A percentile compares a stretch with the other conserved stretches of the same genome.
These are phyloP conservation scores for Fusarium brachygibbosum DNA, from an alignment of 2,329 filamentous ascomycete genomes.

Conservation along the genomic window DNA sequence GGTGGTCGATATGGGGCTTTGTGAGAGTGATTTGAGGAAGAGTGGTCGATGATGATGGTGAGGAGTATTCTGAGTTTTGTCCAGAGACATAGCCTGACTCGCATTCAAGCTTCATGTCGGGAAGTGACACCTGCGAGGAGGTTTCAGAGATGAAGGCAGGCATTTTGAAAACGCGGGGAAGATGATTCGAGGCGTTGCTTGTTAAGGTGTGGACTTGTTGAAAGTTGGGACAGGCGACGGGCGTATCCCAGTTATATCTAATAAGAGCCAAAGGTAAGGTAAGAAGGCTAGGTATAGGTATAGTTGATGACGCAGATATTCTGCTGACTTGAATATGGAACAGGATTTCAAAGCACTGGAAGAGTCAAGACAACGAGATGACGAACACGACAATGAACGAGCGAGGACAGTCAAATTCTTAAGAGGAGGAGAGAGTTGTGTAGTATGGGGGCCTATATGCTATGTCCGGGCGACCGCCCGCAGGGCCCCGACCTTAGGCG, in stretches of 20 bases:
- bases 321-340: slow-evolving; percentile 43
- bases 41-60: slow-evolving; percentile 52
- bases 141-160: slow-evolving; percentile 55
- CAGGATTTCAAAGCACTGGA: slow-evolving; percentile 40
- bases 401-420: slow-evolving; percentile 48
- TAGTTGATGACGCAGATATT: slow-evolving; percentile 46
- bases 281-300: slow-evolving; percentile 17
- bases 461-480: slow-evolving; percentile 50
- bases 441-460: slow-evolving; percentile 45
- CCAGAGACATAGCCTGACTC: slow-evolving; percentile 90
- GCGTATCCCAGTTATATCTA: slow-evolving; percentile 43
- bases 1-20: slow-evolving; percentile 86
- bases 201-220: slow-evolving; percentile 42
- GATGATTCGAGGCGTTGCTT: slow-evolving; percentile 21
- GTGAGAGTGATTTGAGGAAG: slow-evolving; percentile 88
- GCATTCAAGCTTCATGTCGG: slow-evolving; percentile 61
- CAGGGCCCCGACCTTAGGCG: slow-evolving; percentile 39
- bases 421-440: slow-evolving; percentile 36
- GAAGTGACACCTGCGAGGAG: slow-evolving; percentile 57
- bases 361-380: slow-evolving; percentile 37
- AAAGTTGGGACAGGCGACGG: slow-evolving; percentile 27
- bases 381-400: slow-evolving; percentile 33
- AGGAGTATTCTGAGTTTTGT: slow-evolving; percentile 56
- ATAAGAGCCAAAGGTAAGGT: slow-evolving; percentile 19
- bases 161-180: slow-evolving; percentile 51